phyloP scores from a whole-genome alignment of 148 eudicot genomes.

The Rhododendron henanense region DNA sequence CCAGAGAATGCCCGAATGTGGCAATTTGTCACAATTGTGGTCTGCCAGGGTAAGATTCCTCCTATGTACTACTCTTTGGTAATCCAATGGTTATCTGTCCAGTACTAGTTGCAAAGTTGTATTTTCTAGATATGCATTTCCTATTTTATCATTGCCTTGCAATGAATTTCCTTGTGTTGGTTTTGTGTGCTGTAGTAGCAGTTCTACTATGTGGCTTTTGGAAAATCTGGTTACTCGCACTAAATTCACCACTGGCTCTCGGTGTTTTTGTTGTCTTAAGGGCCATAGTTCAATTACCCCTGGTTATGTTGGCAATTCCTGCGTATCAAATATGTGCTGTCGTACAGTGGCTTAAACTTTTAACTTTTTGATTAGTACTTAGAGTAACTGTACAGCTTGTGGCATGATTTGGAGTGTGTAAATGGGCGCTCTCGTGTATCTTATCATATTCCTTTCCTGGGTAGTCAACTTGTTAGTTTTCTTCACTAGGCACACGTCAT shows the following conservation, averaged over 20 bases:
- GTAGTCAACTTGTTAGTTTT: neutral
- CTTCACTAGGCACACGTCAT: neutral
- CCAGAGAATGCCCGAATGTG: constrained; percentile 79
- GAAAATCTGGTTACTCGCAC: neutral
- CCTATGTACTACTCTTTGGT: neutral
- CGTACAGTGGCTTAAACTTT: neutral
- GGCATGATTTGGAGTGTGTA: neutral
- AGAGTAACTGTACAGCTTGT: neutral
- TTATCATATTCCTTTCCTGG: neutral
- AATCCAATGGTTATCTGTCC: neutral
- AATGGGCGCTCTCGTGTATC: neutral
- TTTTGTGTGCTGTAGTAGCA: neutral
- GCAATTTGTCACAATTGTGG: constrained; percentile 85
- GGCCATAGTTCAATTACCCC: neutral
- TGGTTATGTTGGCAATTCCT: neutral
- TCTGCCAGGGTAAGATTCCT: constrained; percentile 71
- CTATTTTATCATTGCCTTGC: neutral
- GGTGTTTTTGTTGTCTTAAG: neutral
- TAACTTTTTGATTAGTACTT: neutral
- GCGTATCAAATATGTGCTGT: neutral
- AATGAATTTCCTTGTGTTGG: neutral
- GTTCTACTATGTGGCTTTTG: neutral
- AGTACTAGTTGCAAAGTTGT: neutral
- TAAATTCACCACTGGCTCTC: neutral
- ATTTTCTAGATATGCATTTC: neutral